These are phyloP conservation scores for Pseudogymnoascus sp. DNA, from an alignment of 2,329 filamentous ascomycete species.

Conservation along the genomic window DNA sequence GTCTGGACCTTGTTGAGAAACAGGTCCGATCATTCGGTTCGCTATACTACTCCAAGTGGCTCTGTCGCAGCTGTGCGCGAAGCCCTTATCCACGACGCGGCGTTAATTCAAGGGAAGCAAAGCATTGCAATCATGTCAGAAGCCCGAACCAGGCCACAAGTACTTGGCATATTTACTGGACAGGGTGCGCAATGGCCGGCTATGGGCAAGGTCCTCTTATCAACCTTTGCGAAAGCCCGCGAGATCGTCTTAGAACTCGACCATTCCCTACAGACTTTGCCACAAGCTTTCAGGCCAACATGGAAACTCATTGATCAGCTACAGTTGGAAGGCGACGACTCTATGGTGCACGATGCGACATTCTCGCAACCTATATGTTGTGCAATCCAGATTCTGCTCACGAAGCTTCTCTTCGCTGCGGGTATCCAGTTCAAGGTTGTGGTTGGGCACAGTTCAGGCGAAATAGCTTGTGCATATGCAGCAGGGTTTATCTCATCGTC, in stretches of 20 bases:
- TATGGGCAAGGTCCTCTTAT: constrained; percentile 19
- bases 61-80: neutral
- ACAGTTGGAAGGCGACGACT: constrained; percentile 17
- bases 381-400: constrained; percentile 38
- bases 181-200: constrained; percentile 21
- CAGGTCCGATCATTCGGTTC: neutral
- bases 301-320: neutral
- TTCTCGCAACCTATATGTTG: constrained; percentile 35
- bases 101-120: neutral
- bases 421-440: constrained; percentile 31
- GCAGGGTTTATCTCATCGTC: constrained; percentile 26
- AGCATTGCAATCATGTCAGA: no score
- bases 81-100: neutral
- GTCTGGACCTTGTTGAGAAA: no score
- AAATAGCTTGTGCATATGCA: constrained; percentile 39
- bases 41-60: neutral
- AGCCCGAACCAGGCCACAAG: neutral
- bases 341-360: constrained; percentile 36
- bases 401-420: constrained; percentile 34
- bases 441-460: constrained; percentile 38
- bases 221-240: no score
- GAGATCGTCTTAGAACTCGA: neutral
- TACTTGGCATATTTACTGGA: constrained; percentile 16
- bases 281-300: neutral
- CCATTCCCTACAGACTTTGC: neutral